These are phyloP conservation scores for Talaromyces liani DNA, from an alignment of 495 filamentous ascomycete species.

Conservation along the genomic window DNA sequence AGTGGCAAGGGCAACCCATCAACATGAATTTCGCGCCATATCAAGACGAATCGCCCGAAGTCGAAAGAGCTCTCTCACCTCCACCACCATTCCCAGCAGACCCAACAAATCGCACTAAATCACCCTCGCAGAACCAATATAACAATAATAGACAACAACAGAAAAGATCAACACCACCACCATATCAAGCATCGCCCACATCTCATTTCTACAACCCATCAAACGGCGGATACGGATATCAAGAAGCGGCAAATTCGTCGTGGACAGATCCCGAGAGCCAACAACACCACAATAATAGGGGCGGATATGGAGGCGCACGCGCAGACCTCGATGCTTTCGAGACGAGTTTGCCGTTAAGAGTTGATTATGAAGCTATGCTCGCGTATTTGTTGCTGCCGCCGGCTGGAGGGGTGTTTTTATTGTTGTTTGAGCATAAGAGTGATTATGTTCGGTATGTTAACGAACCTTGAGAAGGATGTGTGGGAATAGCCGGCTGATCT, in stretches of 20 bases:
- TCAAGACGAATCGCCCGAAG: conserved; percentile 79
- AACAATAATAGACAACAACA: not conserved
- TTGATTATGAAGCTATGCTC: conserved; percentile 84
- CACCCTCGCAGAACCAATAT: conserved; percentile 25
- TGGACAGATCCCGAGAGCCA: not conserved
- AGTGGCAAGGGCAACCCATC: not conserved
- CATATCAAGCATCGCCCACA: not conserved
- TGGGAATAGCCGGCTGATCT: not conserved
- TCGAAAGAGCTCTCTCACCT: conserved; percentile 63
- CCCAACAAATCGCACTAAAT: conserved; percentile 31
- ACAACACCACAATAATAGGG: not conserved
- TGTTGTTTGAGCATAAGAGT: conserved; percentile 86
- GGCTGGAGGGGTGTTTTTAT: conserved; percentile 72
- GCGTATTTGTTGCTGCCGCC: conserved; percentile 86
- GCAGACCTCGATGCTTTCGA: conserved; percentile 71
- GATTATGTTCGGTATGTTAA: conserved; percentile 80
- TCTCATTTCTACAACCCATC: not conserved
- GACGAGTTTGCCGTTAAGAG: conserved; percentile 68
- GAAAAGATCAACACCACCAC: not conserved
- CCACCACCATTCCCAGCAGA: conserved; percentile 34
- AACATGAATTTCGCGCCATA: conserved; percentile 93
- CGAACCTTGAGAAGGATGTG: not conserved
- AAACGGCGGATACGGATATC: not conserved
- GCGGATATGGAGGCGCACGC: conserved; percentile 39
- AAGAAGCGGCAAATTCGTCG: not conserved